phyloP scores from a whole-genome alignment of 2,329 filamentous ascomycete species.

The Phaeosphaeriaceae sp. region DNA sequence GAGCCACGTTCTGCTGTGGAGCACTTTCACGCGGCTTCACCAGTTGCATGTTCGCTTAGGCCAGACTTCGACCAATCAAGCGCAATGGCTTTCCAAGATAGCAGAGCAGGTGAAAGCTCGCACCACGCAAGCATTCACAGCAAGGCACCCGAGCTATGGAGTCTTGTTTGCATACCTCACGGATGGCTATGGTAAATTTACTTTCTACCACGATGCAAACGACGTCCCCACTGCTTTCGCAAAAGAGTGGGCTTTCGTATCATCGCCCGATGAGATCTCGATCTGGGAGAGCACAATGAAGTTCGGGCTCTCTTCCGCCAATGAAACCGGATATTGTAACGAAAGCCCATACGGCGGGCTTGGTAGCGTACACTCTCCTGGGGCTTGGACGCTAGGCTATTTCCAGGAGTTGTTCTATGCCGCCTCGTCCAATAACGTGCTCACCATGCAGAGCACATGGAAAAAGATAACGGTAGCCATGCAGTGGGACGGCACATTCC shows the following conservation, averaged over 20 bases:
- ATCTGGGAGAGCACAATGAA: conserved; percentile 12
- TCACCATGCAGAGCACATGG: conserved; percentile 10
- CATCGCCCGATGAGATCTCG: background rate
- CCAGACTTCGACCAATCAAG: background rate
- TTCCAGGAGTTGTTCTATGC: conserved; percentile 17
- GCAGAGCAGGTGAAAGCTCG: background rate
- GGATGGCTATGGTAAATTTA: conserved; percentile 5
- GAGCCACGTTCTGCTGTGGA: conserved; percentile 15
- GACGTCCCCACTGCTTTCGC: conserved; percentile 15
- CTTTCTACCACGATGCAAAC: conserved; percentile 16
- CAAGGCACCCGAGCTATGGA: background rate
- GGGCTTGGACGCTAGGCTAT: conserved; percentile 16
- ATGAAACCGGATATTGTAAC: conserved; percentile 6
- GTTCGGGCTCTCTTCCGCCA: conserved; percentile 9
- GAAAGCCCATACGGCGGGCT: conserved; percentile 8
- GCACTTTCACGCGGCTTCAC: conserved; percentile 7
- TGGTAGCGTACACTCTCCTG: conserved; percentile 17
- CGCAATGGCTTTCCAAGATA: background rate
- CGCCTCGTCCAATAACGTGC: background rate
- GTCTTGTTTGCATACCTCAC: conserved; percentile 13
- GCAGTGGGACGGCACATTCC: conserved; percentile 21
- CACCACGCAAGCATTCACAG: conserved; percentile 3
- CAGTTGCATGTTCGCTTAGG: conserved; percentile 2
- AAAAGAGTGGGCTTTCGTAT: conserved; percentile 8
- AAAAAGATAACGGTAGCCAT: conserved; percentile 11